Percentiles rank a stretch among this genome's conserved stretches.
Conservation (phyloP, 495 filamentous ascomycete species). For the Podospora appendiculata region DNA sequence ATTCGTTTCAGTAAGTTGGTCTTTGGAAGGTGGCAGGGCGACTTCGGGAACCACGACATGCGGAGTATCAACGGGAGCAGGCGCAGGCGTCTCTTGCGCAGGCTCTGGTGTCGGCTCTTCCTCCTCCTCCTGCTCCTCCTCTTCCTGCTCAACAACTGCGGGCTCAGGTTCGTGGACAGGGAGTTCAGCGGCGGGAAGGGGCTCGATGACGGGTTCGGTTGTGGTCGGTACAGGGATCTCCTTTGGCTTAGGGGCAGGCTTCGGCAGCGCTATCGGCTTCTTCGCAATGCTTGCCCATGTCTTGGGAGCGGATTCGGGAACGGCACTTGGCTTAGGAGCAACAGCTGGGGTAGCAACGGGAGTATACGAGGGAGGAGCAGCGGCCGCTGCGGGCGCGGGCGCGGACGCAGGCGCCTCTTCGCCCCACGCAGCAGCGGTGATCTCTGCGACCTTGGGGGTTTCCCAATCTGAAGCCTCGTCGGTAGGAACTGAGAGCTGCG, state of each 20-base stretch:
- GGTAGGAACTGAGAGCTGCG: slow-evolving; percentile 41
- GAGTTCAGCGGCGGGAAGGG: slow-evolving; percentile 28
- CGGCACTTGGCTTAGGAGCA: slow-evolving; percentile 14
- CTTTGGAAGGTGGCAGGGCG: slow-evolving; percentile 59
- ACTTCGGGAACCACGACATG: slow-evolving; percentile 42
- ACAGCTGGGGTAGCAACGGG: too few relatives aligned
- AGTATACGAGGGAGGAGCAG: slow-evolving; percentile 4
- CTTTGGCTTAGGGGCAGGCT: slow-evolving; percentile 37
- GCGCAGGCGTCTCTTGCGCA: slow-evolving; percentile 19
- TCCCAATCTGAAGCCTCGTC: slow-evolving; percentile 36
- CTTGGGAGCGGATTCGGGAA: slow-evolving; percentile 25
- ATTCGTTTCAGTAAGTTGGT: slow-evolving; percentile 83
- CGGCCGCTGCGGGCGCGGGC: slow-evolving; percentile 12
- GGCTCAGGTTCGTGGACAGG: slow-evolving; percentile 27
- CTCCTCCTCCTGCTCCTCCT: slow-evolving; percentile 21
- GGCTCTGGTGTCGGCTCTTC: slow-evolving; percentile 22
- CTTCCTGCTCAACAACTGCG: slow-evolving; percentile 19
- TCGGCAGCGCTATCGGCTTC: slow-evolving; percentile 32
- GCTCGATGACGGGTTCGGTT: slow-evolving; percentile 29
- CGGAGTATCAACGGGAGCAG: slow-evolving; percentile 16
- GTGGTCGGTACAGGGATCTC: slow-evolving; percentile 33
- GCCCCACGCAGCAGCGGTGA: slow-evolving; percentile 16
- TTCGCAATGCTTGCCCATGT: slow-evolving; percentile 53
- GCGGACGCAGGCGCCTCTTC: slow-evolving; percentile 10
- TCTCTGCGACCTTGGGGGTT: slow-evolving; percentile 27